Evolutionary conservation across 2,329 filamentous ascomycete genomes (phyloP).

Genomic region (Aspergillus hortae): DNA sequence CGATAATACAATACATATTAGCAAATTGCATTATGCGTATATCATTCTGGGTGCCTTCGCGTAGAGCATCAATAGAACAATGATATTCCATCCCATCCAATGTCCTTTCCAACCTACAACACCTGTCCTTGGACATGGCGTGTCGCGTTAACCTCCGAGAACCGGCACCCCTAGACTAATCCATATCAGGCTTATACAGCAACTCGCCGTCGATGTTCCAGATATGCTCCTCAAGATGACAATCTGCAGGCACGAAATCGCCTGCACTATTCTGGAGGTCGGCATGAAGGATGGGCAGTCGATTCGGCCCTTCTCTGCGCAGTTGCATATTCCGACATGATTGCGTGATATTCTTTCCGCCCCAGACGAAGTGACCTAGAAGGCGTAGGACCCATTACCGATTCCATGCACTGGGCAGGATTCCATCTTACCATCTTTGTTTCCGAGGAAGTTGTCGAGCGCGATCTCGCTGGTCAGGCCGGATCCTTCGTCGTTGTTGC

Average conservation of each 20-base stretch:
- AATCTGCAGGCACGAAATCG: slow-evolving; percentile 2
- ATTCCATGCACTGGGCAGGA: neutral
- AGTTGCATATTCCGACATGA: slow-evolving; percentile 10
- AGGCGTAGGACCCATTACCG: neutral
- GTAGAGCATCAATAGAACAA: no score
- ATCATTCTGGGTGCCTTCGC: no score
- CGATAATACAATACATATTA: no score
- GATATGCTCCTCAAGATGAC: slow-evolving; percentile 10
- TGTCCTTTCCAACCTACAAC: no score
- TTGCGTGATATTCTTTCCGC: slow-evolving; percentile 11
- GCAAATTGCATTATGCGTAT: no score
- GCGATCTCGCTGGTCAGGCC: slow-evolving; percentile 12
- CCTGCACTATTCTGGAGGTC: slow-evolving; percentile 11
- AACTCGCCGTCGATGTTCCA: slow-evolving; percentile 14
- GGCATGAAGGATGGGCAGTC: slow-evolving; percentile 11
- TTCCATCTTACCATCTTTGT: slow-evolving; percentile 9
- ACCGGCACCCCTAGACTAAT: no score
- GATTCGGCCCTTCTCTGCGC: slow-evolving; percentile 10
- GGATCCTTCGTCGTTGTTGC: slow-evolving; percentile 17
- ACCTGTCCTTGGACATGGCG: no score
- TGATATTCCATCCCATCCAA: no score
- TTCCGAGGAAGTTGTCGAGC: slow-evolving; percentile 14
- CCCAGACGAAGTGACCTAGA: slow-evolving; percentile 15
- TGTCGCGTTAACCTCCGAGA: no score
- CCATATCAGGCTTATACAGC: neutral